These are phyloP conservation scores for Rhododendron simsii DNA, from an alignment of 148 eudicot species.

Conservation along the genomic window DNA sequence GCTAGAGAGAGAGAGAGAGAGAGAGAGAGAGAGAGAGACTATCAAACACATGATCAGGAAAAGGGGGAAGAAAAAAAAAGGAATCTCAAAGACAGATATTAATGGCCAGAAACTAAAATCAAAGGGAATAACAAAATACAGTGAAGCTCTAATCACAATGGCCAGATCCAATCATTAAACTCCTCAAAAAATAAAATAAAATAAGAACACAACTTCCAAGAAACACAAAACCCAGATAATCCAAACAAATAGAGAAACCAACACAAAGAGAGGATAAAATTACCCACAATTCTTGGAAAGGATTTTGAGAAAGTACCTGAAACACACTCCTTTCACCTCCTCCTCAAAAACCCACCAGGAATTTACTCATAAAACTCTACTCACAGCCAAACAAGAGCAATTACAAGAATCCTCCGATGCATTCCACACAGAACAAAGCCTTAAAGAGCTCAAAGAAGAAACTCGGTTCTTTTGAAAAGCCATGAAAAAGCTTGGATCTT, in stretches of 20 bases:
- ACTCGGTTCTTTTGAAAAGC: slow-evolving; percentile 6
- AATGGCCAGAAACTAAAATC: background rate
- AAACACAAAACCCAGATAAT: background rate
- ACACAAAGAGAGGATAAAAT: background rate
- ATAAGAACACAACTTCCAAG: background rate
- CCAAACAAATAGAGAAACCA: background rate
- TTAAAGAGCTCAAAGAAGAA: background rate
- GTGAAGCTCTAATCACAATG: slow-evolving; percentile 1
- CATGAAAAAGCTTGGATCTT: slow-evolving; percentile 14
- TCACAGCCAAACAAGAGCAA: background rate
- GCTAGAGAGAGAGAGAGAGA: slow-evolving; percentile 9
- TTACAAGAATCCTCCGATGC: background rate
- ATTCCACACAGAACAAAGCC: background rate
- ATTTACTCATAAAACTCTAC: slow-evolving; percentile 7
- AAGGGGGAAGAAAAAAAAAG: background rate
- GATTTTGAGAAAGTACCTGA: background rate
- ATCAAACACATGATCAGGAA: background rate
- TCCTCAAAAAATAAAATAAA: background rate
- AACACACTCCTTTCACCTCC: background rate
- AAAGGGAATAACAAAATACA: background rate
- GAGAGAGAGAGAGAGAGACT: background rate
- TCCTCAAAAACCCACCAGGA: slow-evolving; percentile 4
- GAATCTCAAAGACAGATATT: background rate
- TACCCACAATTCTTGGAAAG: background rate
- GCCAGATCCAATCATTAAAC: slow-evolving; percentile 1